Percentiles rank a stretch among this genome's conserved stretches.
Conservation (phyloP, 306 rosid species). For the Cucurbita argyrosperma region DNA sequence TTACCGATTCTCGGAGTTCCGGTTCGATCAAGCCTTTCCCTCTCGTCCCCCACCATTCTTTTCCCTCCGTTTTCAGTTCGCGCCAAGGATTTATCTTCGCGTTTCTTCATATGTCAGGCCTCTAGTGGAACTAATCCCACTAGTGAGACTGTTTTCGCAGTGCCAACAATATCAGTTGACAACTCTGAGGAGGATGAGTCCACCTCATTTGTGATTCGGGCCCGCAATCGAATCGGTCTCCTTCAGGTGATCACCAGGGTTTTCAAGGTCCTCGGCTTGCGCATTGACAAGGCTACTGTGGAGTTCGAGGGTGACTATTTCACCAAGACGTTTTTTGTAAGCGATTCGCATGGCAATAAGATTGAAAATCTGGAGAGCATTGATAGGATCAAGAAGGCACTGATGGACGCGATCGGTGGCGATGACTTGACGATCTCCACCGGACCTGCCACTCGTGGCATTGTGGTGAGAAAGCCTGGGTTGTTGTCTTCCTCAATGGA, state of each 20-base stretch:
- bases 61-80: constrained; percentile 9
- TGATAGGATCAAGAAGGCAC: constrained; percentile 43
- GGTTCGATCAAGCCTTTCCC: constrained; percentile 9
- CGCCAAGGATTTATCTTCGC: not conserved
- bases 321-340: constrained; percentile 40
- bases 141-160: constrained; percentile 12
- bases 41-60: constrained; percentile 5
- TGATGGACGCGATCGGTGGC: constrained; percentile 38
- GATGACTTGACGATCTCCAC: constrained; percentile 17
- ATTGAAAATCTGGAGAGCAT: constrained; percentile 33
- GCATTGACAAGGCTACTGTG: constrained; percentile 42
- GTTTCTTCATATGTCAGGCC: constrained; percentile 1
- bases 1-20: constrained; percentile 9
- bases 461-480: constrained; percentile 45
- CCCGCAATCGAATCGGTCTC: constrained; percentile 52
- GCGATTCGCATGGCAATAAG: constrained; percentile 43
- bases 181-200: constrained; percentile 18
- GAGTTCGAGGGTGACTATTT: constrained; percentile 51
- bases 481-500: constrained; percentile 24
- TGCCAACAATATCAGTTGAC: constrained; percentile 27
- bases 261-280: constrained; percentile 54
- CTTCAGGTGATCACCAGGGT: constrained; percentile 53
- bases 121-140: constrained; percentile 9
- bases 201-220: constrained; percentile 46
- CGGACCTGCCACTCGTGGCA: constrained; percentile 22